Conservation (phyloP, 768 basidiomycete genomes). For the Dictyophora rubrovolvata region DNA sequence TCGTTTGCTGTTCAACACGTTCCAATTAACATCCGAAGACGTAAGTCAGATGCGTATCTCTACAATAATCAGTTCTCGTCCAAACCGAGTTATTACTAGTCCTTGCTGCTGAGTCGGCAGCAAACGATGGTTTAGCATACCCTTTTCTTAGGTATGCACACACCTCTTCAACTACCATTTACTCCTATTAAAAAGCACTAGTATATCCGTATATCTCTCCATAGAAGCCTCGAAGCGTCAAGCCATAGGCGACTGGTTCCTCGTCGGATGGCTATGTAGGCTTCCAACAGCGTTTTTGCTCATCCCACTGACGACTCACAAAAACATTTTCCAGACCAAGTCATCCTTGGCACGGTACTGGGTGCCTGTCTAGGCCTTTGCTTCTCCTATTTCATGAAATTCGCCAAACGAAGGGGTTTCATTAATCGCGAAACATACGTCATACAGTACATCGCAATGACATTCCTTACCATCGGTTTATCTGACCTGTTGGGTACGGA, state of each 20-base stretch:
- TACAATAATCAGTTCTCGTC: not conserved
- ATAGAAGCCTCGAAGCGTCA: slow-evolving; percentile 49
- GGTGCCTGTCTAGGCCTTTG: slow-evolving; percentile 50
- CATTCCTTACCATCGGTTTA: slow-evolving; percentile 68
- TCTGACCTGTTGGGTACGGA: slow-evolving; percentile 74
- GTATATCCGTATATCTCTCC: slow-evolving; percentile 73
- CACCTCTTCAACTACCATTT: not conserved
- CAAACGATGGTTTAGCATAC: slow-evolving; percentile 93
- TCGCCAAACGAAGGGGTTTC: slow-evolving; percentile 48
- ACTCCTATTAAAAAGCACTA: not conserved
- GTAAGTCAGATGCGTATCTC: not conserved
- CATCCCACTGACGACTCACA: not conserved
- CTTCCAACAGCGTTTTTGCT: slow-evolving; percentile 12
- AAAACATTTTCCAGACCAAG: slow-evolving; percentile 48
- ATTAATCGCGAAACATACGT: slow-evolving; percentile 81
- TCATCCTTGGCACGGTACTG: slow-evolving; percentile 62
- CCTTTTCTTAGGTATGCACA: slow-evolving; percentile 58
- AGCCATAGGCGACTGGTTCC: slow-evolving; percentile 77
- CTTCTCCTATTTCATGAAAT: slow-evolving; percentile 66
- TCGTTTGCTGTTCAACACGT: slow-evolving; percentile 62
- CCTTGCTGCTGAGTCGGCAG: slow-evolving; percentile 60
- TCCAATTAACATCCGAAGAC: slow-evolving; percentile 64
- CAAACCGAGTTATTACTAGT: no score
- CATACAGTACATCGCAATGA: slow-evolving; percentile 68
- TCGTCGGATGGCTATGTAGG: slow-evolving; percentile 74